These are phyloP conservation scores for Karstenula rhodostoma DNA, from an alignment of 2,329 filamentous ascomycete species.

Conservation along the genomic window DNA sequence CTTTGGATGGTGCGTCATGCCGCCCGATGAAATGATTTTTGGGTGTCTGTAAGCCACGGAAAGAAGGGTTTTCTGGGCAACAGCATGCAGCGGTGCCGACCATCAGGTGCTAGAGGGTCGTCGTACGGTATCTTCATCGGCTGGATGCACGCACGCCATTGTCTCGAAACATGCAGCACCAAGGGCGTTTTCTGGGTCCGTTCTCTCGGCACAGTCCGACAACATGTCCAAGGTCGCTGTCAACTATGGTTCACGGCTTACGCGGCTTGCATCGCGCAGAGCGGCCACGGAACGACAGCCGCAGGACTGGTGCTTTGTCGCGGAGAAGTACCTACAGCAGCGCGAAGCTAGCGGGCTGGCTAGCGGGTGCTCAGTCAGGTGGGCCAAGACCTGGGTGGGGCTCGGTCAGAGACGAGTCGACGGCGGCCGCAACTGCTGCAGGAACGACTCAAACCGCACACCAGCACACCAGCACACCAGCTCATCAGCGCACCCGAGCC, in stretches of 20 bases:
- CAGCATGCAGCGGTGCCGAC: neutral
- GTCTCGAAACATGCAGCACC: neutral
- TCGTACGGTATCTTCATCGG: neutral
- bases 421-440: slow-evolving; percentile 37
- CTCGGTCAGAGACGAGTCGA: slow-evolving; percentile 18
- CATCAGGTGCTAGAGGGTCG: neutral
- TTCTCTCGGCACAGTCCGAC: slow-evolving; percentile 6
- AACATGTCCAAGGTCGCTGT: neutral
- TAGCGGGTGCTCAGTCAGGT: slow-evolving; percentile 20
- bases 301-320: neutral
- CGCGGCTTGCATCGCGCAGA: neutral
- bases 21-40: slow-evolving; percentile 2
- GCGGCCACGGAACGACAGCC: neutral
- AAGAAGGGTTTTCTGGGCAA: neutral
- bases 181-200: neutral
- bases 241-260: neutral
- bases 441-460: slow-evolving; percentile 26
- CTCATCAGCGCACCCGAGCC: neutral
- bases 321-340: slow-evolving; percentile 1
- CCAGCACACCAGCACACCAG: neutral
- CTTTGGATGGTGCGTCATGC: slow-evolving; percentile 12
- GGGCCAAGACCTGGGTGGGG: slow-evolving; percentile 7
- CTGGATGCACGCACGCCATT: slow-evolving; percentile 10
- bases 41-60: neutral
- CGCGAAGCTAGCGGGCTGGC: neutral